Conservation (phyloP, 2,329 filamentous ascomycete genomes). For the Curvularia hawaiiensis region DNA sequence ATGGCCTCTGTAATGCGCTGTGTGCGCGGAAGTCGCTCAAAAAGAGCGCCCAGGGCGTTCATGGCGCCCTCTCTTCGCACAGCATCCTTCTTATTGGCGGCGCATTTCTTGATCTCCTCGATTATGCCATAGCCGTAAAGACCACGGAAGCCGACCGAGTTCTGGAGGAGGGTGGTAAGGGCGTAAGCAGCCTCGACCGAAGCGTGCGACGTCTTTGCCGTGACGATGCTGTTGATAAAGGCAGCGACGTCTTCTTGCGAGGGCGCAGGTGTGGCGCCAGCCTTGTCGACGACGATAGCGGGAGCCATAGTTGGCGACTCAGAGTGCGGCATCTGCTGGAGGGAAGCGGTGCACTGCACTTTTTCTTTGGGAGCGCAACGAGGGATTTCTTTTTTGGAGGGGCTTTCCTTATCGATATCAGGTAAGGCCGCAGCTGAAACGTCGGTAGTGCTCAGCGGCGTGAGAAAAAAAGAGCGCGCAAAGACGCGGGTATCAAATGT, state of each 20-base stretch:
- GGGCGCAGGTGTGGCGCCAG: slow-evolving; percentile 49
- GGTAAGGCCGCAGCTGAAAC: slow-evolving; percentile 18
- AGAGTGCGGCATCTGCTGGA: slow-evolving; percentile 53
- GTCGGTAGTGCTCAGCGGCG: slow-evolving; percentile 20
- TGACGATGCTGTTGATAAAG: slow-evolving; percentile 53
- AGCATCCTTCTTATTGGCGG: slow-evolving; percentile 91
- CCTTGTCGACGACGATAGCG: slow-evolving; percentile 54
- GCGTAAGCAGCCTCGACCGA: slow-evolving; percentile 68
- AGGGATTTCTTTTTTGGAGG: slow-evolving; percentile 36
- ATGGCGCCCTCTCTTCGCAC: slow-evolving; percentile 86
- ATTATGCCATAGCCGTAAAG: slow-evolving; percentile 67
- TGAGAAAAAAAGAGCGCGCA: slow-evolving; percentile 4
- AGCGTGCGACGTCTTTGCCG: slow-evolving; percentile 59
- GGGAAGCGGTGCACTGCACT: slow-evolving; percentile 19
- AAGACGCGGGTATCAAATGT: slow-evolving; percentile 28
- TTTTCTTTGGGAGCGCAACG: slow-evolving; percentile 11
- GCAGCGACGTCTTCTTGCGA: slow-evolving; percentile 53
- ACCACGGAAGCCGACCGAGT: slow-evolving; percentile 68
- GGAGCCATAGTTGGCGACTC: slow-evolving; percentile 57
- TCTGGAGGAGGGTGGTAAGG: slow-evolving; percentile 66
- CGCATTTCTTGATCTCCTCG: slow-evolving; percentile 73
- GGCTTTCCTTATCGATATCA: slow-evolving; percentile 40
- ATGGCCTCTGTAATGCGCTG: slow-evolving; percentile 80
- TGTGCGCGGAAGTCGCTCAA: slow-evolving; percentile 82
- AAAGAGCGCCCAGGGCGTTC: slow-evolving; percentile 90